Base-by-base conservation (phyloP, 2,329 filamentous ascomycete genomes). In the Sarocladiaceae sp. region DNA sequence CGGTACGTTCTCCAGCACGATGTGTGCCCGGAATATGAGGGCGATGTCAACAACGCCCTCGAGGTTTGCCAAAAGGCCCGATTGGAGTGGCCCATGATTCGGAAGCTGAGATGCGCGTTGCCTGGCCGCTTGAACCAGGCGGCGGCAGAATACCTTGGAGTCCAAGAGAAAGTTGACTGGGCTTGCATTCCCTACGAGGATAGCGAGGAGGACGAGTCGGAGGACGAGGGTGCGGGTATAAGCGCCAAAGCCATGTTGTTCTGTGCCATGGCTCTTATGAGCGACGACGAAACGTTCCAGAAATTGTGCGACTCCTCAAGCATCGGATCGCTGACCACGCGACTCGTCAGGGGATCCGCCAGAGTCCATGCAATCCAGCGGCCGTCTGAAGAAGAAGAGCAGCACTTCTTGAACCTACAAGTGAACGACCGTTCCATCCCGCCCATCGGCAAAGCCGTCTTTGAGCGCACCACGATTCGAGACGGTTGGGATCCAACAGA, bases 71-170 rank as follows among this genome's bases (percentile, higher is more conserved):
- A 80, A 16, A 57, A 70, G 12, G 88, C 86, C 1, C 72, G 78
- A 3, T 56, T 66, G 2, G 88, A 97, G 61, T 70, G 93, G 27
- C 76, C 76, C 49, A 69, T 75, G 43, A 70, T 82, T 27, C 63
- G 70, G 5, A 58, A 72, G 21, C 66, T 84, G 6, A 65, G 69
- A 1, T 48, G 58, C 1, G 59, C 62, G 2, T 68, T 94, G 5
- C 89, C 90, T 0, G 90, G 90, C 1, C 64, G 76, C 10, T 96
- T 95, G 71, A 94, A 94, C 60, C 69, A 73, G n/a, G 83, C 85
- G 1, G 83, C 83, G 40, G 80, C 80, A 2, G 76, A 74, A 9
- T 67, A 94, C 0, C 87, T 86, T 55, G 78, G 74, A 39, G 55
- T 62, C 1, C 33, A 52, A 10, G 51, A 55, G 0, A 48, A 59